Conservation (phyloP, 352 stramenopile species). For the Phytopythium kandeliae region DNA sequence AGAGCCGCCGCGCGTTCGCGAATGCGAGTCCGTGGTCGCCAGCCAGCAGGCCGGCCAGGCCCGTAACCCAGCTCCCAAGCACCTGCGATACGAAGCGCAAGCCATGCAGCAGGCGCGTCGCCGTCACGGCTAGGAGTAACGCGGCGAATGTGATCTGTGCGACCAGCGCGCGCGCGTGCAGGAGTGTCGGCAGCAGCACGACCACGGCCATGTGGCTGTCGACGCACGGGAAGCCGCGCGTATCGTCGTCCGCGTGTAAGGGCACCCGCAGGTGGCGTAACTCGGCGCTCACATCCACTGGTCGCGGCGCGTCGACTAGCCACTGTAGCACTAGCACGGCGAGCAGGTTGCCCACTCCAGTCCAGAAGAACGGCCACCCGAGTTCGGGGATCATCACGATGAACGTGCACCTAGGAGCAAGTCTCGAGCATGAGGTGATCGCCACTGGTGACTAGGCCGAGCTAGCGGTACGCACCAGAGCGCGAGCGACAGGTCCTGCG, state of each 20-base stretch:
- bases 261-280: slow-evolving; percentile 21
- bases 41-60: slow-evolving; percentile 41
- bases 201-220: slow-evolving; percentile 75
- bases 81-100: slow-evolving; percentile 53
- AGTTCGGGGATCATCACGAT: slow-evolving; percentile 43
- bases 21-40: slow-evolving; percentile 54
- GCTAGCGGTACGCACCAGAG: slow-evolving; percentile 33
- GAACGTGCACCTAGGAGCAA: slow-evolving; percentile 47
- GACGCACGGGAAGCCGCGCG: slow-evolving; percentile 54
- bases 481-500: slow-evolving; percentile 55
- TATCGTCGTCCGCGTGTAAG: slow-evolving; percentile 37
- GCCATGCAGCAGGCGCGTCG: slow-evolving; percentile 32
- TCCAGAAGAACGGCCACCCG: slow-evolving; percentile 67
- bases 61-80: slow-evolving; percentile 54
- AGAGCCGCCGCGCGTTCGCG: slow-evolving; percentile 38
- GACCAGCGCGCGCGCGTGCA: slow-evolving; percentile 27
- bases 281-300: slow-evolving; percentile 41
- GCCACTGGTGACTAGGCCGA: not conserved
- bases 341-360: slow-evolving; percentile 49
- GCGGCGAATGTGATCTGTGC: slow-evolving; percentile 23
- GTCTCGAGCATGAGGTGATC: not conserved
- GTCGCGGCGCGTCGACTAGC: slow-evolving; percentile 27
- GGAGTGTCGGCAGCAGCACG: slow-evolving; percentile 48
- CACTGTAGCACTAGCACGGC: slow-evolving; percentile 44
- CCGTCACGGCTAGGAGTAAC: slow-evolving; percentile 27